Conservation (phyloP, 495 filamentous ascomycete genomes). For the Aspergillus bertholletiae region DNA sequence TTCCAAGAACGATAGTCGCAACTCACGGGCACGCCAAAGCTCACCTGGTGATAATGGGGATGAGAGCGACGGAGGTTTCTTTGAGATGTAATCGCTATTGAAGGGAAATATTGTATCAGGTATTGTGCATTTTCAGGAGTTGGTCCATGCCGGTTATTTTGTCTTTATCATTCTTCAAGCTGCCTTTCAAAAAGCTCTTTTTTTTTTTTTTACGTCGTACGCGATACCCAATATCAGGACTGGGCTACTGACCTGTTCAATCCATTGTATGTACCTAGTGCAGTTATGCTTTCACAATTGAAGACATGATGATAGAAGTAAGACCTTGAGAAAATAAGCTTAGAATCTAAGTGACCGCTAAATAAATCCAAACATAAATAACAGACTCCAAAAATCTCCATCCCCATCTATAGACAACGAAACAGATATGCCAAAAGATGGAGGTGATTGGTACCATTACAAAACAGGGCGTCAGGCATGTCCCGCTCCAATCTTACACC, state of each 20-base stretch:
- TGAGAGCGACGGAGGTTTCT: conserved; percentile 58
- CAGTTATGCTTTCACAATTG: conserved; percentile 1
- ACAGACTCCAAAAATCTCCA: conserved; percentile 15
- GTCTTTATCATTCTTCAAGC: conserved; percentile 1
- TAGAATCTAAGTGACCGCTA: conserved; percentile 3
- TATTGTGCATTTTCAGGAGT: conserved; percentile 24
- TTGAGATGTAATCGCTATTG: conserved; percentile 26
- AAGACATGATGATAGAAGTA: not conserved
- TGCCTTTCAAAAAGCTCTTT: not conserved
- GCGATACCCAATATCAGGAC: conserved; percentile 17
- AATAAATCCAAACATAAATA: conserved; percentile 1
- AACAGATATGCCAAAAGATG: not conserved
- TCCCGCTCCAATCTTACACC: not conserved
- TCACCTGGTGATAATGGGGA: conserved; percentile 30
- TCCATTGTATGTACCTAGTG: conserved; percentile 5
- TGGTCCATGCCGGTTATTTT: conserved; percentile 1
- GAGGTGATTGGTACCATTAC: not conserved
- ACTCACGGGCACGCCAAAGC: conserved; percentile 1
- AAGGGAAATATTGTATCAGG: conserved; percentile 5
- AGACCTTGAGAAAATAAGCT: not conserved
- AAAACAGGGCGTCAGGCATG: not conserved
- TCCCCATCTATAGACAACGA: conserved; percentile 6
- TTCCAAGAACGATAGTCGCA: conserved; percentile 9
- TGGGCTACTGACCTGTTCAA: not conserved
- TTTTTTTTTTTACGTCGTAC: not conserved